Percentiles rank a stretch among this genome's conserved stretches.
Conservation (phyloP, 2,329 filamentous ascomycete species). For the Elsinoe ampelina region DNA sequence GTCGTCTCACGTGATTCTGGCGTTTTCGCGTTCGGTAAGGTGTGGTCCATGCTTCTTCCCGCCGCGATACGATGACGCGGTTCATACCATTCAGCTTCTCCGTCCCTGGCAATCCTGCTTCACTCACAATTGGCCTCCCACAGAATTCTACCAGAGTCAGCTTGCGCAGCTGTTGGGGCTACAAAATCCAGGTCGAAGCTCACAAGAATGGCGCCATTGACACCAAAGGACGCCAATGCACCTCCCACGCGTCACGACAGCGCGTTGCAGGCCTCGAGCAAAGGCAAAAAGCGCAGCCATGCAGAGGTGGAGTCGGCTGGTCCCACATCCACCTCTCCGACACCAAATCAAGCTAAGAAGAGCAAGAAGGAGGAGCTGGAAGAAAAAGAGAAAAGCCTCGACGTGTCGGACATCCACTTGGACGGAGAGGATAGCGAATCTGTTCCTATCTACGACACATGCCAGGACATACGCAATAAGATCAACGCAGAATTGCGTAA, state of each 20-base stretch:
- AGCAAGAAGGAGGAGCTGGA: background rate
- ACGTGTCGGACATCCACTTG: slow-evolving; percentile 3
- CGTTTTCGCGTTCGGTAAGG: background rate
- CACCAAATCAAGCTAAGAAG: background rate
- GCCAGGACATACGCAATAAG: slow-evolving; percentile 50
- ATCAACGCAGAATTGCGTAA: slow-evolving; percentile 43
- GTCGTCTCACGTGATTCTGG: background rate
- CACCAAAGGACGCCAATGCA: background rate
- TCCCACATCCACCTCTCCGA: background rate
- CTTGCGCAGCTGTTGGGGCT: too few relatives aligned
- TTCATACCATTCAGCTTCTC: too few relatives aligned
- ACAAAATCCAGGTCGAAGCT: too few relatives aligned
- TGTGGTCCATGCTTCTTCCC: background rate
- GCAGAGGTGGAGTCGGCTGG: background rate
- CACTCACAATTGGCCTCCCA: too few relatives aligned
- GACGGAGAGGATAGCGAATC: slow-evolving; percentile 37
- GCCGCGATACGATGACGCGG: too few relatives aligned
- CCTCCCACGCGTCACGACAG: background rate
- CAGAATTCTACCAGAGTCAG: too few relatives aligned
- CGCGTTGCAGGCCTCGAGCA: background rate
- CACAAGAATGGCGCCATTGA: background rate
- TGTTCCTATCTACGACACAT: slow-evolving; percentile 48
- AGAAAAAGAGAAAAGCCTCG: background rate
- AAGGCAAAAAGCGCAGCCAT: background rate
- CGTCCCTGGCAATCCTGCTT: too few relatives aligned